phyloP scores from a whole-genome alignment of 1,284 basidiomycete genomes.

The Clitocybe nebularis region DNA sequence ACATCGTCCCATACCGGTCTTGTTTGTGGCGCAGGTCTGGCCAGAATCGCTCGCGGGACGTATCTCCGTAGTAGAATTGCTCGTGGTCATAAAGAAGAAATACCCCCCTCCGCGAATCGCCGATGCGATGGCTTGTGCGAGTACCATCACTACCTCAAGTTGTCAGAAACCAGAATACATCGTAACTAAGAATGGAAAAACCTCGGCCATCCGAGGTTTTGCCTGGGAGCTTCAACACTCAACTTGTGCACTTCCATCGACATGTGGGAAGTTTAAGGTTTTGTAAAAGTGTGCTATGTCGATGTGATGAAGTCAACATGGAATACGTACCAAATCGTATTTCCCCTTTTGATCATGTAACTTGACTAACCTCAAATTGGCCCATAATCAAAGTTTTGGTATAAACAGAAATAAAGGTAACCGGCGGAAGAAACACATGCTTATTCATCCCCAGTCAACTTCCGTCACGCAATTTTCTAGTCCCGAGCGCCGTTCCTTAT shows the following conservation, averaged over 20 bases:
- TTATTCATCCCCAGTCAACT: no score
- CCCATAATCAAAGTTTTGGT: slow-evolving; percentile 2
- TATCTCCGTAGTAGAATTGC: neutral
- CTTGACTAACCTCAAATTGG: slow-evolving; percentile 4
- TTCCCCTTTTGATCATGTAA: slow-evolving; percentile 1
- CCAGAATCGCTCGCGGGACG: neutral
- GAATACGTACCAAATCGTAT: neutral
- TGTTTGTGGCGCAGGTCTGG: neutral
- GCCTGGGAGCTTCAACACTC: slow-evolving; percentile 10
- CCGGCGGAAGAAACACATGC: slow-evolving; percentile 9
- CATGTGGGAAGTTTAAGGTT: slow-evolving; percentile 1
- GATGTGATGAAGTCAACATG: neutral
- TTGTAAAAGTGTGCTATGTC: neutral
- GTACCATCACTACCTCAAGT: neutral
- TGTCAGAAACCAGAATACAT: neutral
- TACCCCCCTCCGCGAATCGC: neutral
- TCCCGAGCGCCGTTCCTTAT: slow-evolving; percentile 1
- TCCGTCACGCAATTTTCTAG: slow-evolving; percentile 1
- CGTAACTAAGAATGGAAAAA: slow-evolving; percentile 18
- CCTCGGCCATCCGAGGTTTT: slow-evolving; percentile 22
- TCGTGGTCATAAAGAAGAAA: neutral
- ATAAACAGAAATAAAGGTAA: slow-evolving; percentile 6
- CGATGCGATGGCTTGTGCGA: neutral
- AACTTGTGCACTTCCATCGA: neutral
- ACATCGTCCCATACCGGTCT: neutral